phyloP scores from a whole-genome alignment of 2,329 filamentous ascomycete species.

The Teratosphaeria destructans region DNA sequence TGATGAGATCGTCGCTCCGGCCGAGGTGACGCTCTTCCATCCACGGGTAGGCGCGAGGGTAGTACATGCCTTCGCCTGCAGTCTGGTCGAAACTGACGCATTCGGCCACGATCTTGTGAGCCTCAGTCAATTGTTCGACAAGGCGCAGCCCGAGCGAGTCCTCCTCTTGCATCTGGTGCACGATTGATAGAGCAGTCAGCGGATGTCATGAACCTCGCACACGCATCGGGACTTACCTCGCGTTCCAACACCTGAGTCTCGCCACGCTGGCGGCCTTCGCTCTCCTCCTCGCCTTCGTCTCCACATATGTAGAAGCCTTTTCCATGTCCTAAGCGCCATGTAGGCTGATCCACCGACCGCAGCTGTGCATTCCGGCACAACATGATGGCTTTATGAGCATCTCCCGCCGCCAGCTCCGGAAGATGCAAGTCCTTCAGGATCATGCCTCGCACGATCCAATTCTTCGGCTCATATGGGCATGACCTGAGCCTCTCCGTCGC shows the following conservation, averaged over 20 bases:
- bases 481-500: constrained; percentile 8
- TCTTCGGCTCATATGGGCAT: constrained; percentile 18
- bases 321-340: constrained; percentile 11
- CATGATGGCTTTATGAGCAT: constrained; percentile 14
- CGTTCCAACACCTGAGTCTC: not conserved
- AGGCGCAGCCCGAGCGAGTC: constrained; percentile 4
- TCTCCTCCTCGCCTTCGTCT: constrained; percentile 5
- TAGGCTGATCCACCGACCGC: constrained; percentile 1
- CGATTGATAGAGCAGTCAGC: not conserved
- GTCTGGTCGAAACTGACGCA: constrained; percentile 9
- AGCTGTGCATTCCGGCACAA: constrained; percentile 3
- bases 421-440: constrained; percentile 12
- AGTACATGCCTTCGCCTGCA: constrained; percentile 9
- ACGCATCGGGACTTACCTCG: not conserved
- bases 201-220: not conserved
- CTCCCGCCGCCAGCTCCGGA: constrained; percentile 22
- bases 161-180: not conserved
- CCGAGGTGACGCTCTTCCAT: constrained; percentile 7
- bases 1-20: constrained; percentile 5
- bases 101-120: constrained; percentile 5
- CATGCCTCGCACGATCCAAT: constrained; percentile 14
- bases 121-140: constrained; percentile 5
- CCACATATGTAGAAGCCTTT: constrained; percentile 21
- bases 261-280: not conserved
- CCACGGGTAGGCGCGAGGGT: constrained; percentile 20